Conservation (phyloP, 192 early-diverging fungal genomes). For the Chytriomyces hyalinus region DNA sequence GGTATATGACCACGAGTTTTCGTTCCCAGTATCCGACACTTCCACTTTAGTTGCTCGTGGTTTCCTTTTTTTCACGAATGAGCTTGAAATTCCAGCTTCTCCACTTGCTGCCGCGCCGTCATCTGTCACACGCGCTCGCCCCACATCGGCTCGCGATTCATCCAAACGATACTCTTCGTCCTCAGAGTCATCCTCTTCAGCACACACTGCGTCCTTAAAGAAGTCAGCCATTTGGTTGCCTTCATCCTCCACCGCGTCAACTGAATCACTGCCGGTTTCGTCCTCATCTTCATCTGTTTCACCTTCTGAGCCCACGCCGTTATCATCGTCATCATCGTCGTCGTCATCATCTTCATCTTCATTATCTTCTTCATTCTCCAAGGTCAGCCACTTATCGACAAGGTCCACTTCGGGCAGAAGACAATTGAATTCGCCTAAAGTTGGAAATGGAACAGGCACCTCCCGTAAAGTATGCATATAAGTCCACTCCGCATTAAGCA, state of each 20-base stretch:
- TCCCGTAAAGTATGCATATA: conserved; percentile 3
- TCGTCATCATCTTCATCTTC: conserved; percentile 14
- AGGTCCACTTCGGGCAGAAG: not conserved
- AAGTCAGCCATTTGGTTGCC: not conserved
- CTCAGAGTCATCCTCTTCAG: conserved; percentile 21
- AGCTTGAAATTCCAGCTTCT: not conserved
- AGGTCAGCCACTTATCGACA: not conserved
- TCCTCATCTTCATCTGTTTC: not conserved
- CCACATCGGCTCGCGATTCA: not conserved
- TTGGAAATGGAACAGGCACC: not conserved
- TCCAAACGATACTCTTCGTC: conserved; percentile 1
- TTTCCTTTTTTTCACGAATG: not conserved
- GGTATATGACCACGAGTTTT: conserved; percentile 18
- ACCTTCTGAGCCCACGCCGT: conserved; percentile 2
- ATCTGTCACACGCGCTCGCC: too few species aligned
- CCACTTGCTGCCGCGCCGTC: too few species aligned
- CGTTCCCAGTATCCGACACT: not conserved
- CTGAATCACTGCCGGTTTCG: not conserved
- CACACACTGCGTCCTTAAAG: not conserved
- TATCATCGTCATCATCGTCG: conserved; percentile 16
- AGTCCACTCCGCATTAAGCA: conserved; percentile 3
- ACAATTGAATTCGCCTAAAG: not conserved
- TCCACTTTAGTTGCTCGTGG: not conserved
- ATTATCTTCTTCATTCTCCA: not conserved
- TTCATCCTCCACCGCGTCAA: not conserved